Conservation (phyloP, 1,139 yeast species). For the Blastobotrys elegans region DNA sequence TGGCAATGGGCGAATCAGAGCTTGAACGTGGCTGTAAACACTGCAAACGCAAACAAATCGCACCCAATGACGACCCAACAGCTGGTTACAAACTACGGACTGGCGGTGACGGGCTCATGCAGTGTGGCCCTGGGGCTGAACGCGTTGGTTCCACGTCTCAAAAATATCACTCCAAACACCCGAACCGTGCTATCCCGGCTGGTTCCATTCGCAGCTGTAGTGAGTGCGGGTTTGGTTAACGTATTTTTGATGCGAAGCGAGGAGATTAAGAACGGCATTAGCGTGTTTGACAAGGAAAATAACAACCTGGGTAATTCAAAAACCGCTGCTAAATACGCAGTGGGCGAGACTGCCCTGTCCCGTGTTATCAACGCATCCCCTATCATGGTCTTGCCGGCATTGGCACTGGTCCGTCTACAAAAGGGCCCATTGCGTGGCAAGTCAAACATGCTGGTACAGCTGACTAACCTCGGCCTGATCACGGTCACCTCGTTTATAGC, state of each 20-base stretch:
- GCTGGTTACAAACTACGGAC: conserved; percentile 66
- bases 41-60: conserved; percentile 92
- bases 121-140: conserved; percentile 92
- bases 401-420: conserved; percentile 73
- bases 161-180: conserved; percentile 60
- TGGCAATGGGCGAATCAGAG: conserved; percentile 99
- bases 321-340: conserved; percentile 85
- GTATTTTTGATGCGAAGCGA: conserved; percentile 94
- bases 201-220: conserved; percentile 98
- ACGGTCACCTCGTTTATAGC: conserved; percentile 80
- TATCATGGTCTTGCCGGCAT: conserved; percentile 92
- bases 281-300: conserved; percentile 61
- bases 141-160: conserved; percentile 77
- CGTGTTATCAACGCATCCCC: conserved; percentile 96
- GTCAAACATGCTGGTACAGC: conserved; percentile 48
- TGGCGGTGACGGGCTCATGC: conserved; percentile 94
- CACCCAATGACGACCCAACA: conserved; percentile 82
- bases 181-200: conserved; percentile 70
- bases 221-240: conserved; percentile 90
- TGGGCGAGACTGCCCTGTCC: conserved; percentile 93
- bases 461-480: conserved; percentile 76
- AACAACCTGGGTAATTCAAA: conserved; percentile 69
- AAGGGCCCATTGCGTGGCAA: conserved; percentile 56
- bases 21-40: conserved; percentile 91
- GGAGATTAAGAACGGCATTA: conserved; percentile 80